A percentile compares a stretch with the other conserved stretches of the same genome.
Conservation (phyloP, 176 grass and related monocot genomes). For the Bonia amplexicaulis region DNA sequence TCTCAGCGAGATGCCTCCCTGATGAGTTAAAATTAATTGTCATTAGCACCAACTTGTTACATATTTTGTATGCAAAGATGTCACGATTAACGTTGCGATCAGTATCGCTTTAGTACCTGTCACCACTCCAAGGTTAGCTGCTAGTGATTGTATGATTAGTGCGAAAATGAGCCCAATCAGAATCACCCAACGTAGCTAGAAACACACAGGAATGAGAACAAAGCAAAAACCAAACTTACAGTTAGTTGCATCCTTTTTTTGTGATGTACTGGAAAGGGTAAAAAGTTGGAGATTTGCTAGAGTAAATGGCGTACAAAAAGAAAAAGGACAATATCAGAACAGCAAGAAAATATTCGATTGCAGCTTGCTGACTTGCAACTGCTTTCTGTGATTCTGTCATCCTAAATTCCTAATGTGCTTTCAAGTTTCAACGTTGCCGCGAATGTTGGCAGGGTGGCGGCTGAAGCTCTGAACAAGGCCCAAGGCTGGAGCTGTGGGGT, state of each 20-base stretch:
- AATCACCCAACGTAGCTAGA: conserved; percentile 85
- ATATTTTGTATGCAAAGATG: neutral
- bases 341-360: neutral
- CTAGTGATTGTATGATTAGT: conserved; percentile 72
- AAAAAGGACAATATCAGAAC: neutral
- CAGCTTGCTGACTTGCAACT: too few relatives aligned
- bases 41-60: neutral
- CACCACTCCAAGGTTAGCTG: conserved; percentile 80
- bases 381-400: too few relatives aligned
- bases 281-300: neutral
- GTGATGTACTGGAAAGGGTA: neutral
- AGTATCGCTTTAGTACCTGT: conserved; percentile 40
- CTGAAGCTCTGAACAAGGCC: too few relatives aligned
- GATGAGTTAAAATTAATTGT: neutral
- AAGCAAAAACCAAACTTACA: neutral
- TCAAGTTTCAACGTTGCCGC: too few relatives aligned
- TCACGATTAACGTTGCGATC: neutral
- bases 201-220: neutral
- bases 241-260: neutral
- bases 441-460: too few relatives aligned
- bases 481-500: too few relatives aligned
- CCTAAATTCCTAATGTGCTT: too few relatives aligned
- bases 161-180: conserved; percentile 71
- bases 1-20: conserved; percentile 73
- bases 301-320: neutral